phyloP scores from a whole-genome alignment of 495 filamentous ascomycete species.

The Penicillium taxi region DNA sequence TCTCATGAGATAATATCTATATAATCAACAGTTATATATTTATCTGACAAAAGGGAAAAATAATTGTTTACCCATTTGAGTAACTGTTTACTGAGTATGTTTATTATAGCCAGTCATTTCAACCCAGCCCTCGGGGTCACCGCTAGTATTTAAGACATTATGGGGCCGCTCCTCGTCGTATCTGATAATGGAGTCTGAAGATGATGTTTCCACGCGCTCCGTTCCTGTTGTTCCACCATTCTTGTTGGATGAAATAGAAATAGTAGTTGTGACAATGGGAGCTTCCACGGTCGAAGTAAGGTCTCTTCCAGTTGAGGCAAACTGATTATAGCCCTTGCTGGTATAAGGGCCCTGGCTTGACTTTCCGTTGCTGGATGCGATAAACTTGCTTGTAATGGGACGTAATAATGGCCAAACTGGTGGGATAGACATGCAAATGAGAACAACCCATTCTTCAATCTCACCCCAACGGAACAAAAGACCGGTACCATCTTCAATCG shows the following conservation, averaged over 20 bases:
- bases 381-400: slow-evolving; percentile 17
- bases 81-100: too few relatives aligned
- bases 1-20: too few relatives aligned
- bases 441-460: slow-evolving; percentile 22
- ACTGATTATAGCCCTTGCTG: slow-evolving; percentile 1
- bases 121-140: too few relatives aligned
- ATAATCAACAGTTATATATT: too few relatives aligned
- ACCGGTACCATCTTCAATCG: slow-evolving; percentile 12
- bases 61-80: too few relatives aligned
- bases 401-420: slow-evolving; percentile 21
- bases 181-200: too few relatives aligned
- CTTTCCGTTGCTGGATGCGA: slow-evolving; percentile 10
- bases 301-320: slow-evolving; percentile 1
- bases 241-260: slow-evolving; percentile 15
- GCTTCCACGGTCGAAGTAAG: slow-evolving; percentile 8
- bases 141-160: too few relatives aligned
- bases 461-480: slow-evolving; percentile 19
- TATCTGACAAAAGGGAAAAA: too few relatives aligned
- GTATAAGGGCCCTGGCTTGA: slow-evolving; percentile 8
- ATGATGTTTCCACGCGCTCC: too few relatives aligned
- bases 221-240: not conserved
- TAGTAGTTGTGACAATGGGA: slow-evolving; percentile 17
- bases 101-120: too few relatives aligned
- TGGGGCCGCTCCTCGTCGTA: too few relatives aligned
- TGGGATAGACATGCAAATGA: slow-evolving; percentile 24